Conservation (phyloP, 1,139 yeast species). For the Geotrichum restrictum region DNA sequence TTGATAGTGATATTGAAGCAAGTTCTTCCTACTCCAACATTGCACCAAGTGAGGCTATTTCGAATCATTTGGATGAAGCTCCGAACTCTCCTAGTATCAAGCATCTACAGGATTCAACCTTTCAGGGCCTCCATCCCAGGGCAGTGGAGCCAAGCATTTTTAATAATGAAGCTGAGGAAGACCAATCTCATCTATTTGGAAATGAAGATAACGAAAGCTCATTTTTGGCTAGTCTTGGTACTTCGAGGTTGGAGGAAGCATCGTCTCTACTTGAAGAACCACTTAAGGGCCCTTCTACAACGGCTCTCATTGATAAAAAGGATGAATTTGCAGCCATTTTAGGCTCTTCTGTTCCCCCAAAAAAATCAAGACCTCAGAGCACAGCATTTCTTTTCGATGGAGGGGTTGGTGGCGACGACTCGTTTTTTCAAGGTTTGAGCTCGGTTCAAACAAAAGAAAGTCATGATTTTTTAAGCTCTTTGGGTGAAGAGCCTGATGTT, state of each 20-base stretch:
- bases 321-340: too few relatives aligned
- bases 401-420: conserved; percentile 8
- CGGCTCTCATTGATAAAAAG: background rate
- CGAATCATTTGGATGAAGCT: too few relatives aligned
- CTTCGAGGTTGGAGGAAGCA: background rate
- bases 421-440: conserved; percentile 13
- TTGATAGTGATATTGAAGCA: too few relatives aligned
- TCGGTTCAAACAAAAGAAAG: background rate
- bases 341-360: too few relatives aligned
- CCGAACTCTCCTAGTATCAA: too few relatives aligned
- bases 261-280: background rate
- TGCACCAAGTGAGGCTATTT: too few relatives aligned
- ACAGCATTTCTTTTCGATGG: conserved; percentile 14
- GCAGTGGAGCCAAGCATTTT: background rate
- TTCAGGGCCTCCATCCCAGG: too few relatives aligned
- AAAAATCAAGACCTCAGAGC: background rate
- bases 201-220: conserved; percentile 1
- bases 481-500: background rate
- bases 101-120: too few relatives aligned
- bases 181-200: background rate
- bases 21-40: too few relatives aligned
- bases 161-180: background rate
- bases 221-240: background rate
- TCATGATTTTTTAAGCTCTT: background rate
- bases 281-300: background rate